Evolutionary conservation across 345 rosid genomes (phyloP).

Genomic region (Pugionium cornutum): DNA sequence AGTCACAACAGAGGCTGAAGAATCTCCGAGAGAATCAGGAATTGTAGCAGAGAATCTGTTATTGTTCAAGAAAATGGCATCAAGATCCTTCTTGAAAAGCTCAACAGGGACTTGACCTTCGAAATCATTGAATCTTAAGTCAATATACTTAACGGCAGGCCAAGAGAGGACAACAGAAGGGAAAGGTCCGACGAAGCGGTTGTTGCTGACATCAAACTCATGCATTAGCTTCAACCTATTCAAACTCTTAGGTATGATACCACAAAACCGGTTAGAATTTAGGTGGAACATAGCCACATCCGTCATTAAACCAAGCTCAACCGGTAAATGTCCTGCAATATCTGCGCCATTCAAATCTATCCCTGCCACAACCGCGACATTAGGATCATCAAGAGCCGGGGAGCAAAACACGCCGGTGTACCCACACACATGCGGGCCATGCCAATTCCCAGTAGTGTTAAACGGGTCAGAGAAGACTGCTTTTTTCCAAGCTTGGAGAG

Average conservation of each 20-base stretch:
- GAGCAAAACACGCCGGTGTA: conserved; percentile 68
- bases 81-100: conserved; percentile 49
- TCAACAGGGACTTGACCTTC: conserved; percentile 59
- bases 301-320: conserved; percentile 58
- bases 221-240: conserved; percentile 48
- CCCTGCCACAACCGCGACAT: conserved; percentile 51
- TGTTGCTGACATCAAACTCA: conserved; percentile 60
- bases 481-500: conserved; percentile 40
- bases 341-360: conserved; percentile 70
- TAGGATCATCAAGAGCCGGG: conserved; percentile 51
- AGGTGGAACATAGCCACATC: conserved; percentile 63
- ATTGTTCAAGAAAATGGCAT: conserved; percentile 34
- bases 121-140: conserved; percentile 64
- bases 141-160: conserved; percentile 55
- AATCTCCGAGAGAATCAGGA: conserved; percentile 59
- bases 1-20: conserved; percentile 51
- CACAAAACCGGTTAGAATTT: conserved; percentile 72
- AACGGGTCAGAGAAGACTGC: conserved; percentile 58
- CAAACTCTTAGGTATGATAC: conserved; percentile 58
- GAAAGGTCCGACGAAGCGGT: conserved; percentile 44
- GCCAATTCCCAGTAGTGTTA: conserved; percentile 63
- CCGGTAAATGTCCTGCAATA: conserved; percentile 66
- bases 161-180: conserved; percentile 50
- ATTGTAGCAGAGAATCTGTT: conserved; percentile 60
- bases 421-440: conserved; percentile 55